These are phyloP conservation scores for Euryodendron excelsum DNA, from an alignment of 148 eudicot genomes.

Conservation along the genomic window DNA sequence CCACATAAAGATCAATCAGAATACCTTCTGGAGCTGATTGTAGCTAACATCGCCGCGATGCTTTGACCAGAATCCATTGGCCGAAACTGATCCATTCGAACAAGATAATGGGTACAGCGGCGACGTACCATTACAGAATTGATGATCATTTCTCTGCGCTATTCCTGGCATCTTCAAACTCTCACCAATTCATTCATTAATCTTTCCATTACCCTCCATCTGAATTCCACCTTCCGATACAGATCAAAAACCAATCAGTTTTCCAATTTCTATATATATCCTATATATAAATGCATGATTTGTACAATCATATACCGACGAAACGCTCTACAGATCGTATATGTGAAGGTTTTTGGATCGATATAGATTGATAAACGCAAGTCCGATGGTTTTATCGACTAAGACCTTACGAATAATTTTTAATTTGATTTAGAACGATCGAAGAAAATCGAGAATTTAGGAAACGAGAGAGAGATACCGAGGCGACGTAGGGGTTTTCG, in stretches of 20 bases:
- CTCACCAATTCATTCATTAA: slow-evolving; percentile 27
- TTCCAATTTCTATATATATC: neutral
- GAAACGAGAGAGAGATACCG: slow-evolving; percentile 18
- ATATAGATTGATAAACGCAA: neutral
- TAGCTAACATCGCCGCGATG: slow-evolving; percentile 67
- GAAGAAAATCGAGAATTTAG: slow-evolving; percentile 22
- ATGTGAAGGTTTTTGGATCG: slow-evolving; percentile 12
- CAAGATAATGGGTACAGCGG: slow-evolving; percentile 37
- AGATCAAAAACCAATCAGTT: slow-evolving; percentile 12
- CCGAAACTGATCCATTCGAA: slow-evolving; percentile 58
- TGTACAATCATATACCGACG: slow-evolving; percentile 22
- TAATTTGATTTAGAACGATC: slow-evolving; percentile 19
- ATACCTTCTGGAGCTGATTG: slow-evolving; percentile 66
- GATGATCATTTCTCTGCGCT: slow-evolving; percentile 54
- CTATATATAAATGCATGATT: too few relatives aligned
- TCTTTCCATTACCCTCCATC: slow-evolving; percentile 15
- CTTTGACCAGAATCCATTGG: slow-evolving; percentile 81
- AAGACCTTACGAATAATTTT: slow-evolving; percentile 1
- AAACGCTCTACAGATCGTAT: neutral
- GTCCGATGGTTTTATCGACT: slow-evolving; percentile 3
- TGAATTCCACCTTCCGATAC: slow-evolving; percentile 16
- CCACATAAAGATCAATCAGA: neutral
- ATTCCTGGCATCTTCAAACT: slow-evolving; percentile 68
- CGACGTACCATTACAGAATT: slow-evolving; percentile 39
- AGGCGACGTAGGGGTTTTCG: too few relatives aligned